These are phyloP conservation scores for Hypsizygus marmoreus DNA, from an alignment of 768 basidiomycete species.

Conservation along the genomic window DNA sequence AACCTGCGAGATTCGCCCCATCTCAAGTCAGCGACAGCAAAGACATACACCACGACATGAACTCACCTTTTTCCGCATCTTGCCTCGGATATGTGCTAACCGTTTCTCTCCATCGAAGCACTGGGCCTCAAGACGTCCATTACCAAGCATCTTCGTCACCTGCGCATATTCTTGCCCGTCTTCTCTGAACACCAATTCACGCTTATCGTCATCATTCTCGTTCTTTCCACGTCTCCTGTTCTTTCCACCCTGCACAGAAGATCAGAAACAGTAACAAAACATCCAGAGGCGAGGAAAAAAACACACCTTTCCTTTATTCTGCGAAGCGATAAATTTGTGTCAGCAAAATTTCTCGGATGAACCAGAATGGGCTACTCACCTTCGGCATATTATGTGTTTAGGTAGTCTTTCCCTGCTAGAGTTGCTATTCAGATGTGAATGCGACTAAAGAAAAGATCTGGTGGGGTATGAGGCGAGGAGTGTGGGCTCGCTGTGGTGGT, in stretches of 20 bases:
- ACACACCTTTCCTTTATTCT: slow-evolving; percentile 79
- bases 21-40: slow-evolving; percentile 6
- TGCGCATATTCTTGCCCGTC: slow-evolving; percentile 99
- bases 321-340: slow-evolving; percentile 14
- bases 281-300: neutral
- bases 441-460: slow-evolving; percentile 11
- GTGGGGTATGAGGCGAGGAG: neutral
- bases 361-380: slow-evolving; percentile 34
- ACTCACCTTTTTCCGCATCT: slow-evolving; percentile 99
- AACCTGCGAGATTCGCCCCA: slow-evolving; percentile 54
- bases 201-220: slow-evolving; percentile 98
- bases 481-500: too few relatives aligned
- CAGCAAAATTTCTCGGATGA: slow-evolving; percentile 13
- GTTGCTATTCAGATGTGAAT: slow-evolving; percentile 9
- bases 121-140: slow-evolving; percentile 92
- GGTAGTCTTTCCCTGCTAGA: slow-evolving; percentile 9
- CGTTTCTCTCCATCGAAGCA: slow-evolving; percentile 99
- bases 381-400: slow-evolving; percentile 47
- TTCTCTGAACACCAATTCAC: slow-evolving; percentile 97
- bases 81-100: slow-evolving; percentile 96
- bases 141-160: slow-evolving; percentile 98
- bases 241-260: slow-evolving; percentile 81
- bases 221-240: slow-evolving; percentile 99
- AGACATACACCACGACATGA: slow-evolving; percentile 27
- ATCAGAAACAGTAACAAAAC: neutral